These are phyloP conservation scores for Exophiala bonariae DNA, from an alignment of 2,329 filamentous ascomycete genomes.

Conservation along the genomic window DNA sequence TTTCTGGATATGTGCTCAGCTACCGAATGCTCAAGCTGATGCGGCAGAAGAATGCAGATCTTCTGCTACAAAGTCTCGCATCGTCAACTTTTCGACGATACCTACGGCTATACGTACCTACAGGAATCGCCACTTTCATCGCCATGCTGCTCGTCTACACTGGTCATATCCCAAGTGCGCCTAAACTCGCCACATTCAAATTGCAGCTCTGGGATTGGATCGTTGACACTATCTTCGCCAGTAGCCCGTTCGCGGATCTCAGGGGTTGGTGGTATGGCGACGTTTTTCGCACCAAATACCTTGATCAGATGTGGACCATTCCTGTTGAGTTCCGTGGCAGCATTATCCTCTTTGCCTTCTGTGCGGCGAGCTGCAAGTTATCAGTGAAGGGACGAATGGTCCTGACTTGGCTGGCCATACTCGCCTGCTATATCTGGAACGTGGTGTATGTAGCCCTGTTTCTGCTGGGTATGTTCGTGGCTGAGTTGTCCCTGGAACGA, in stretches of 20 bases:
- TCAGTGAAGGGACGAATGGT: conserved; percentile 2
- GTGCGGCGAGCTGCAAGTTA: neutral
- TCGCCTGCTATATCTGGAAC: conserved; percentile 8
- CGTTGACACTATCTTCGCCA: neutral
- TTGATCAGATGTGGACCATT: conserved; percentile 39
- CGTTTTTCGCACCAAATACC: conserved; percentile 4
- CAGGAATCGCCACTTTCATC: conserved; percentile 35
- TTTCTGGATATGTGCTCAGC: conserved; percentile 59
- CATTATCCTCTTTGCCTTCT: conserved; percentile 22
- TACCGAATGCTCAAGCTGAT: conserved; percentile 47
- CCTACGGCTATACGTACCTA: conserved; percentile 34
- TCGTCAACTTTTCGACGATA: conserved; percentile 36
- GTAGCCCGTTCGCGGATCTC: conserved; percentile 3
- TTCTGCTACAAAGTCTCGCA: conserved; percentile 5
- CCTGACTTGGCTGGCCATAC: conserved; percentile 4
- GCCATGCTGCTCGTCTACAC: neutral
- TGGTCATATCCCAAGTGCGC: neutral
- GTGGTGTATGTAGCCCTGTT: conserved; percentile 3
- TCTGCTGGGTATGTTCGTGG: conserved; percentile 14
- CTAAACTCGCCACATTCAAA: neutral
- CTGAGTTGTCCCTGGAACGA: conserved; percentile 9
- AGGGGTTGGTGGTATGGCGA: conserved; percentile 22
- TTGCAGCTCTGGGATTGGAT: conserved; percentile 2
- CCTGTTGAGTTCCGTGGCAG: conserved; percentile 47
- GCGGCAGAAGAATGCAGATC: conserved; percentile 1